phyloP scores from a whole-genome alignment of 2,329 filamentous ascomycete species.

The Pseudocercospora eumusae region DNA sequence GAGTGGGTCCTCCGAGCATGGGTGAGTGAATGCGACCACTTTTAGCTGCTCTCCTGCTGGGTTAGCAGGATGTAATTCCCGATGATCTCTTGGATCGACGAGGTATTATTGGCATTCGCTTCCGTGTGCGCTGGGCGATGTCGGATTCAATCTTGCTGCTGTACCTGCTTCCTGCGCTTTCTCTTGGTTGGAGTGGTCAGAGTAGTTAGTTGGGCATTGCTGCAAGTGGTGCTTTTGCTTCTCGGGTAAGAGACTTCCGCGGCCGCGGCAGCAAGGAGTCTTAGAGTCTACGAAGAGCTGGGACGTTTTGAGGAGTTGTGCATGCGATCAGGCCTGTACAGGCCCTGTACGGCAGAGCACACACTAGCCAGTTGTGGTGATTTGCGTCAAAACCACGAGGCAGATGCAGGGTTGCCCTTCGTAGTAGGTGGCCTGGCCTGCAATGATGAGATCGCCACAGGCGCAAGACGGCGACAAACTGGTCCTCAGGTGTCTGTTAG shows the following conservation, averaged over 20 bases:
- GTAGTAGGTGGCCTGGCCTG: constrained; percentile 11
- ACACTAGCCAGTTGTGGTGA: constrained; percentile 15
- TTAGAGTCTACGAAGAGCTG: constrained; percentile 6
- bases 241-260: constrained; percentile 4
- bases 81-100: neutral
- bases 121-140: neutral
- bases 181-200: constrained; percentile 19
- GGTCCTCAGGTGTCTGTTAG: no score
- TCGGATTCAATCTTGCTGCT: neutral
- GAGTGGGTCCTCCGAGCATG: neutral
- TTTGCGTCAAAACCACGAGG: constrained; percentile 20
- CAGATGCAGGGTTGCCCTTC: constrained; percentile 13
- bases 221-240: constrained; percentile 1
- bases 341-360: constrained; percentile 1
- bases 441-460: constrained; percentile 10
- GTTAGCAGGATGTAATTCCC: neutral
- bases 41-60: neutral
- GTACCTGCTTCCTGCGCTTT: constrained; percentile 10
- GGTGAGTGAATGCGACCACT: constrained; percentile 6
- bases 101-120: neutral
- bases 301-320: constrained; percentile 4
- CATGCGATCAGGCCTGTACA: constrained; percentile 5
- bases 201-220: constrained; percentile 18
- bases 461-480: constrained; percentile 4
- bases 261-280: neutral